phyloP scores from a whole-genome alignment of 495 filamentous ascomycete species.

The Talaromyces borbonicus region DNA sequence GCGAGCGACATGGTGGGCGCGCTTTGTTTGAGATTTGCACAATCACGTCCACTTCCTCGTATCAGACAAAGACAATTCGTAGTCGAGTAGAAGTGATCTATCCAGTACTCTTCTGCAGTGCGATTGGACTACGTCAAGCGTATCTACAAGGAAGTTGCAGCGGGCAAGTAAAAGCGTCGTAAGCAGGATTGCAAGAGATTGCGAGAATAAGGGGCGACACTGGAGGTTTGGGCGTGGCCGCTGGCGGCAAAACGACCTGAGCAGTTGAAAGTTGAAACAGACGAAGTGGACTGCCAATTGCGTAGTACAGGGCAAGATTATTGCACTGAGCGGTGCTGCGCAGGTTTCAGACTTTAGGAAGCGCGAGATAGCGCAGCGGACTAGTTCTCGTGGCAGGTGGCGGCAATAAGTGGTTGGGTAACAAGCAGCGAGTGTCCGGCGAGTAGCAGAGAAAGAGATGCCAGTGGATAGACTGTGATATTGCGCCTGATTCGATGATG shows the following conservation, averaged over 20 bases:
- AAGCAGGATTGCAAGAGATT: conserved; percentile 5
- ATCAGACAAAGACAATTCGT: conserved; percentile 2
- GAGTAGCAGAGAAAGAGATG: neutral
- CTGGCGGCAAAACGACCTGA: conserved; percentile 3
- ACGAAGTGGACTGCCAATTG: conserved; percentile 1
- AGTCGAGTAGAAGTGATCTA: neutral
- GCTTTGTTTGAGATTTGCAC: neutral
- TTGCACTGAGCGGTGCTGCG: neutral
- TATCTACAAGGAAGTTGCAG: neutral
- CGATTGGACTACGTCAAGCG: neutral
- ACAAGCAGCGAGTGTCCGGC: neutral
- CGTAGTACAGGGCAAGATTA: neutral
- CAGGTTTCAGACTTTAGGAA: conserved; percentile 6
- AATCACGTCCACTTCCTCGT: neutral
- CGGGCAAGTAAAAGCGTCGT: neutral
- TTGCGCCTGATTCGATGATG: no score
- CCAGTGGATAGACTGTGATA: no score
- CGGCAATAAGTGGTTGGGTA: neutral
- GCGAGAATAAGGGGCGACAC: neutral
- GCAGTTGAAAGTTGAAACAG: neutral
- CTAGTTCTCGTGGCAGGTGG: neutral
- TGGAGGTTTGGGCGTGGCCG: neutral
- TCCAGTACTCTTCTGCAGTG: neutral
- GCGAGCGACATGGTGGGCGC: conserved; percentile 8
- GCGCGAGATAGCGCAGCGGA: neutral